Percentiles rank a stretch among this genome's conserved stretches.
These are phyloP conservation scores for Xylariaceae sp. DNA, from an alignment of 2,329 filamentous ascomycete genomes.

Conservation along the genomic window DNA sequence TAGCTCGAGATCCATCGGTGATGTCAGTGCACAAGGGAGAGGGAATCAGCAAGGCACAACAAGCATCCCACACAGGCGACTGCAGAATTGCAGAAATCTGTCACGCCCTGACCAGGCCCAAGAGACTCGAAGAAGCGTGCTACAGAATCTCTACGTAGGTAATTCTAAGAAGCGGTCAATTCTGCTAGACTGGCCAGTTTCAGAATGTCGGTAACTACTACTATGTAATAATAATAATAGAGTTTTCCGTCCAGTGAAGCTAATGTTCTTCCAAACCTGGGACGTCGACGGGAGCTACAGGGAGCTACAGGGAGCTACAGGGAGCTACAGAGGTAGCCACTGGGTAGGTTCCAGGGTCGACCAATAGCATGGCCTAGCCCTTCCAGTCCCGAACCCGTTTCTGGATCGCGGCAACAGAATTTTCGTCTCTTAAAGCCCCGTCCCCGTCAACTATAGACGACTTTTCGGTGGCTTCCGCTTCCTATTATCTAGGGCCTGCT, in stretches of 20 bases:
- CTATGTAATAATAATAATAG: background rate
- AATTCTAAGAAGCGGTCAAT: background rate
- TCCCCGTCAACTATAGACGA: background rate
- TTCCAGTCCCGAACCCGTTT: constrained; percentile 12
- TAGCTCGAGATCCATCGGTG: constrained; percentile 19
- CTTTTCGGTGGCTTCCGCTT: too few relatives aligned
- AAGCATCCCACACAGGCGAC: background rate
- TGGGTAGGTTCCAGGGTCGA: constrained; percentile 8
- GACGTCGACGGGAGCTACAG: constrained; percentile 10
- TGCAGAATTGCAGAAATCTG: background rate
- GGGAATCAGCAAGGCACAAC: constrained; percentile 23
- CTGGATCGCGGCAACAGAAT: constrained; percentile 4
- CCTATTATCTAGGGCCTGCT: too few relatives aligned
- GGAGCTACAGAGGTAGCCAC: constrained; percentile 3
- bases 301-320: too few relatives aligned
- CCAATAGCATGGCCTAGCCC: constrained; percentile 19
- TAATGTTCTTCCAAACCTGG: background rate
- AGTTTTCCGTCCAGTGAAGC: constrained; percentile 8
- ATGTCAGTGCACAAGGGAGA: constrained; percentile 26
- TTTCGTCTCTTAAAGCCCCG: background rate
- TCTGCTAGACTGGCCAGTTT: background rate
- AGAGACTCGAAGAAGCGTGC: too few relatives aligned
- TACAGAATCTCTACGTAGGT: background rate
- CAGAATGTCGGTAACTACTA: background rate
- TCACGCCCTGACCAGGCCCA: background rate